phyloP scores from a whole-genome alignment of 2,329 filamentous ascomycete species.

The Phaeosphaeria sp. region DNA sequence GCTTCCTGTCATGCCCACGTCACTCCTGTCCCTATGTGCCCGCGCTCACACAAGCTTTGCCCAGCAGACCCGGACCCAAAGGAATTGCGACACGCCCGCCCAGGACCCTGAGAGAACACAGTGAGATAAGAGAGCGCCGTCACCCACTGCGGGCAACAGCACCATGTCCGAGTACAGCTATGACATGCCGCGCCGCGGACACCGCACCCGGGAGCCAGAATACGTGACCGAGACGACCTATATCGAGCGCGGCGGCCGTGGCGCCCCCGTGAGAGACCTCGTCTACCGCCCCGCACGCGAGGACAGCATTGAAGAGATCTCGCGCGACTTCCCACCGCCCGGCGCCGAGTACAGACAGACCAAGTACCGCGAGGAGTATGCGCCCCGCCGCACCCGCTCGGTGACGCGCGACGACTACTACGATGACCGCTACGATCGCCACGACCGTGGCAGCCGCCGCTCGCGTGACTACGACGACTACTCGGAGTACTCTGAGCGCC shows the following conservation, averaged over 20 bases:
- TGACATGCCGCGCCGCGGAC: slow-evolving; percentile 51
- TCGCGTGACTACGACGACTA: slow-evolving; percentile 56
- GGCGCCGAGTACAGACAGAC: slow-evolving; percentile 56
- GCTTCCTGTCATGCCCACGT: slow-evolving; percentile 8
- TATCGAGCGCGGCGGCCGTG: slow-evolving; percentile 57
- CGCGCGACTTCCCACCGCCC: slow-evolving; percentile 82
- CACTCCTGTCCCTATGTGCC: slow-evolving; percentile 6
- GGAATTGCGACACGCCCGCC: slow-evolving; percentile 3
- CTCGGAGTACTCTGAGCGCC: slow-evolving; percentile 52
- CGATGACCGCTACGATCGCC: slow-evolving; percentile 43
- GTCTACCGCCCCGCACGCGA: slow-evolving; percentile 66
- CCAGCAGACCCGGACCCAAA: slow-evolving; percentile 18
- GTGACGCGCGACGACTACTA: slow-evolving; percentile 64
- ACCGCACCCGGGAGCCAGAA: slow-evolving; percentile 58
- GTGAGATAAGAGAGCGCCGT: background rate
- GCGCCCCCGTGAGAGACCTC: slow-evolving; percentile 54
- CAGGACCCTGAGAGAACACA: slow-evolving; percentile 16
- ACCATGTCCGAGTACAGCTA: slow-evolving; percentile 60
- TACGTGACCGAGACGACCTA: slow-evolving; percentile 60
- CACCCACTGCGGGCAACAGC: slow-evolving; percentile 19
- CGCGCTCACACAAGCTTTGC: slow-evolving; percentile 23
- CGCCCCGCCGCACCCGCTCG: slow-evolving; percentile 67
- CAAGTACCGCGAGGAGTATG: slow-evolving; percentile 57
- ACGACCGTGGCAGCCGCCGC: slow-evolving; percentile 49
- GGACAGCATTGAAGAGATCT: slow-evolving; percentile 85